A percentile compares a stretch with the other conserved stretches of the same genome.
Conservation (phyloP, 2,329 filamentous ascomycete genomes). For the Nigrospora oryzae region DNA sequence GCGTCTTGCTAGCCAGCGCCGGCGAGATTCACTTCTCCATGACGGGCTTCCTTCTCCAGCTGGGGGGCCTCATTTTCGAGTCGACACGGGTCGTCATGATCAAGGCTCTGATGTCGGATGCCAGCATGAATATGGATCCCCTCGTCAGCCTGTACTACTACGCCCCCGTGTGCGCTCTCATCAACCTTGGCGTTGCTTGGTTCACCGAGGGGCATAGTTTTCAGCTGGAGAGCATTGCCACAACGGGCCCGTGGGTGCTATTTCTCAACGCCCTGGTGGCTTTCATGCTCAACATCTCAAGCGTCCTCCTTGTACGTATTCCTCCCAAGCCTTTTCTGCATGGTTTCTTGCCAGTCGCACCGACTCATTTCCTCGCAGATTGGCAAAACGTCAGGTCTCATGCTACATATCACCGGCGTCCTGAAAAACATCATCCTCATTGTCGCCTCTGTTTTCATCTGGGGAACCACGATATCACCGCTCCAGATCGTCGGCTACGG, state of each 20-base stretch:
- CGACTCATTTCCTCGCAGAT: slow-evolving; percentile 44
- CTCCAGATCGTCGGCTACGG: slow-evolving; percentile 73
- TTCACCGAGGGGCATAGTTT: slow-evolving; percentile 7
- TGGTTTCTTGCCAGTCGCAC: background rate
- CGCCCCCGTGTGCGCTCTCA: slow-evolving; percentile 72
- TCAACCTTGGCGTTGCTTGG: slow-evolving; percentile 58
- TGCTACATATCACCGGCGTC: slow-evolving; percentile 78
- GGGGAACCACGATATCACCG: slow-evolving; percentile 60
- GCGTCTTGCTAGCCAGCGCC: slow-evolving; percentile 41
- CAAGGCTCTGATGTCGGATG: slow-evolving; percentile 67
- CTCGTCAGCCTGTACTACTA: slow-evolving; percentile 87
- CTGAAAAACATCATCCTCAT: slow-evolving; percentile 85
- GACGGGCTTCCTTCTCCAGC: slow-evolving; percentile 59
- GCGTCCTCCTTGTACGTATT: slow-evolving; percentile 70
- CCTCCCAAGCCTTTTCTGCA: too few relatives aligned
- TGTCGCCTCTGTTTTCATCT: slow-evolving; percentile 66
- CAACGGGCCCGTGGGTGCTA: slow-evolving; percentile 60
- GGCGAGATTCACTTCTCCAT: slow-evolving; percentile 64
- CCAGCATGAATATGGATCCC: slow-evolving; percentile 80
- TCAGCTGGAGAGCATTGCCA: slow-evolving; percentile 46
- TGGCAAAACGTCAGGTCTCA: slow-evolving; percentile 77
- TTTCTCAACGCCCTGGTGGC: slow-evolving; percentile 69
- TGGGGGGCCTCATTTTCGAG: slow-evolving; percentile 71
- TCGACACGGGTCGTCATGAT: slow-evolving; percentile 79
- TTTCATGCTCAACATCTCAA: slow-evolving; percentile 73